phyloP scores from a whole-genome alignment of 2,329 filamentous ascomycete species.

The Juglanconis sp. region DNA sequence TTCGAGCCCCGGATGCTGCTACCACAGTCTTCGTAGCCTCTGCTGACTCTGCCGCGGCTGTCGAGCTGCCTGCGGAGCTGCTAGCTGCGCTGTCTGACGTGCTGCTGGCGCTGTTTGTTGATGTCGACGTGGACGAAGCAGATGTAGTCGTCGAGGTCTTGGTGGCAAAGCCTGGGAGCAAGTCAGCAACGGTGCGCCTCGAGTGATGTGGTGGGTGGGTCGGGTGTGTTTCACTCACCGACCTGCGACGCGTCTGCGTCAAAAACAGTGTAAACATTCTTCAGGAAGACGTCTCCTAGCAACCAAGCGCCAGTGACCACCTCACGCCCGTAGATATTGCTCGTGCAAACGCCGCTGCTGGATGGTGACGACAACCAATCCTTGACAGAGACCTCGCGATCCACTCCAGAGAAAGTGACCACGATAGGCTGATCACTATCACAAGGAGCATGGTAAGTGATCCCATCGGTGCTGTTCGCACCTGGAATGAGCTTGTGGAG shows the following conservation, averaged over 20 bases:
- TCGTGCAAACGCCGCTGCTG: constrained; percentile 53
- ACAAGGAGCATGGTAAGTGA: constrained; percentile 72
- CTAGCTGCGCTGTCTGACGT: constrained; percentile 5
- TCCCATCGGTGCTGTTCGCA: constrained; percentile 52
- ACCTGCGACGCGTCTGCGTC: constrained; percentile 68
- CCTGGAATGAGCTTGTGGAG: constrained; percentile 68
- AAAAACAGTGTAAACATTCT: constrained; percentile 86
- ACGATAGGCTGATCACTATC: constrained; percentile 58
- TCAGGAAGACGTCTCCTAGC: constrained; percentile 81
- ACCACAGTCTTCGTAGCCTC: constrained; percentile 23
- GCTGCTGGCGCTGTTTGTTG: constrained; percentile 1
- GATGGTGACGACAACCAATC: constrained; percentile 64
- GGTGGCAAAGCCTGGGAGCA: constrained; percentile 33
- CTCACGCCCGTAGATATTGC: constrained; percentile 71
- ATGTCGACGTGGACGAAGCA: background rate
- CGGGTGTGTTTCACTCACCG: constrained; percentile 40
- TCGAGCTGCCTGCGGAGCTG: constrained; percentile 11
- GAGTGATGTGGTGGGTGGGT: background rate
- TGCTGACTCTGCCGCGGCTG: constrained; percentile 23
- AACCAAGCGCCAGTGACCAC: constrained; percentile 70
- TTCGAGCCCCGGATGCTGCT: constrained; percentile 22
- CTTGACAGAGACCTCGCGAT: constrained; percentile 62
- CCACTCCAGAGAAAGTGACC: constrained; percentile 65
- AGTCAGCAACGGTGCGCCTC: constrained; percentile 2
- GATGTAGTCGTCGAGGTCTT: constrained; percentile 26